phyloP scores from a whole-genome alignment of 108 stramenopile species.

The Thalassiosira profunda region DNA sequence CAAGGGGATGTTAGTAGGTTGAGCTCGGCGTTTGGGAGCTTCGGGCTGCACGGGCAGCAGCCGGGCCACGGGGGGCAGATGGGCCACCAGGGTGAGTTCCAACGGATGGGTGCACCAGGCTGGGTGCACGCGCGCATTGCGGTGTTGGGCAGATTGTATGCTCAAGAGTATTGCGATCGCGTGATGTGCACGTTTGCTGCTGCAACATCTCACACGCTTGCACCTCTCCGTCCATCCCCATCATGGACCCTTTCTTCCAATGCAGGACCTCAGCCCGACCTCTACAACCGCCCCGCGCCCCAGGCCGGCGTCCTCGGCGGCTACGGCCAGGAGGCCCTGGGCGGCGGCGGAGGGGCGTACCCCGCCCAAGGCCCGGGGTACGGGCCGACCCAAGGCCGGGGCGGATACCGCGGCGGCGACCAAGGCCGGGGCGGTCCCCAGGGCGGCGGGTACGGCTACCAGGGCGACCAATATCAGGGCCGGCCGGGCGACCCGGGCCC shows the following conservation, averaged over 20 bases:
- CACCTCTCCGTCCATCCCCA: no score
- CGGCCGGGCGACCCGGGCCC: neutral
- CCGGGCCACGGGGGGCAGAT: neutral
- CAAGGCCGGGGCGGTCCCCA: conserved; percentile 9
- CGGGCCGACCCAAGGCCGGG: no score
- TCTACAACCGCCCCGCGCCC: conserved; percentile 2
- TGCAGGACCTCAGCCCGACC: no score
- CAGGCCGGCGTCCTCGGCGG: neutral
- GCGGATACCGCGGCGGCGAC: neutral
- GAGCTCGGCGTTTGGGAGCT: conserved; percentile 21
- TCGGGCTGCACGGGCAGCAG: conserved; percentile 4
- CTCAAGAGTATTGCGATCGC: no score
- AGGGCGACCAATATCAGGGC: neutral
- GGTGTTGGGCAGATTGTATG: no score
- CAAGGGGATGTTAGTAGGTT: conserved; percentile 14
- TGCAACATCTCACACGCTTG: no score
- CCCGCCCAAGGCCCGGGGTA: neutral
- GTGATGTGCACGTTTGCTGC: no score
- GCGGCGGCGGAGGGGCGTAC: neutral
- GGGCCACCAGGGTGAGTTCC: neutral
- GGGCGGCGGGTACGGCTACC: neutral
- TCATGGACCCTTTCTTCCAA: no score
- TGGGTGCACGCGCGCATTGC: no score
- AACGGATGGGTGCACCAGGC: no score
- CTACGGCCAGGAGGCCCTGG: neutral